These are phyloP conservation scores for Mikania micrantha DNA, from an alignment of 129 eudicot genomes.

Conservation along the genomic window DNA sequence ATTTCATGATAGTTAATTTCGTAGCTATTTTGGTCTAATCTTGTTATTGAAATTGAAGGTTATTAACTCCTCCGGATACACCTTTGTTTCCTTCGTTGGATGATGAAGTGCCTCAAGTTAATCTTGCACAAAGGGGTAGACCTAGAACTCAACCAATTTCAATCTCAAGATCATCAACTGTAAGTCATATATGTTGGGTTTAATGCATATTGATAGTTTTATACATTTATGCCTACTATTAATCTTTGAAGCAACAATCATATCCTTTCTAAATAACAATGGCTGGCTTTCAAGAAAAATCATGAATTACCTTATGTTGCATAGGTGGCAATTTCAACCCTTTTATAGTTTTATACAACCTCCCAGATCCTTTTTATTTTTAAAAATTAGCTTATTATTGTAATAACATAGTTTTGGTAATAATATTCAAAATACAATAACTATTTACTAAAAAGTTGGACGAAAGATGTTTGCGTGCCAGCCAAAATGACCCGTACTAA, in stretches of 20 bases:
- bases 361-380: neutral
- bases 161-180: constrained; percentile 82
- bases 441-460: neutral
- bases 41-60: constrained; percentile 37
- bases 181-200: constrained; percentile 24
- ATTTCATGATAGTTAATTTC: neutral
- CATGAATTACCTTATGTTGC: neutral
- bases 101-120: constrained; percentile 55
- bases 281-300: neutral
- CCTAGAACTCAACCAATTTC: constrained; percentile 72
- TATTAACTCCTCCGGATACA: constrained; percentile 93
- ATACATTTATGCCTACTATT: neutral
- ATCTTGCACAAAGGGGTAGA: constrained; percentile 59
- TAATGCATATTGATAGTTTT: neutral
- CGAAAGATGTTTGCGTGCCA: neutral
- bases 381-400: neutral
- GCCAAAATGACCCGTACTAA: neutral
- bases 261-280: neutral
- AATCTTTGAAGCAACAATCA: no score
- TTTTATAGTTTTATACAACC: neutral
- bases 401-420: no score
- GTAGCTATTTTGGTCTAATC: neutral
- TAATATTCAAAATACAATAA: neutral
- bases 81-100: constrained; percentile 84
- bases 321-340: neutral